These are phyloP conservation scores for Claviceps monticola DNA, from an alignment of 2,329 filamentous ascomycete species.

Conservation along the genomic window DNA sequence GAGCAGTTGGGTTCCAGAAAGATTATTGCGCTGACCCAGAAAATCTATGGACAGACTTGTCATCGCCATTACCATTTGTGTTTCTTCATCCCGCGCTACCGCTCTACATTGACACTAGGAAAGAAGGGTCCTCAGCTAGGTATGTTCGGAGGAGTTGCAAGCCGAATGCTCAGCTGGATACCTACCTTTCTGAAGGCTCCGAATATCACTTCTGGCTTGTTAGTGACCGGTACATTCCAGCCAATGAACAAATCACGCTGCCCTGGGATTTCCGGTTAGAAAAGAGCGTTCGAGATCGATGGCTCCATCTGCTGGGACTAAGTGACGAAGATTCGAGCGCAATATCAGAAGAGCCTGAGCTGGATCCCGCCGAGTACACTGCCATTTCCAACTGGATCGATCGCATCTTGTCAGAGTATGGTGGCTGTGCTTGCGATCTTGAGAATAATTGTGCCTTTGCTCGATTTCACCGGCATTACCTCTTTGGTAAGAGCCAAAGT, in stretches of 20 bases:
- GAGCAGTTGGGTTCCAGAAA: constrained; percentile 59
- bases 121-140: constrained; percentile 72
- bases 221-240: constrained; percentile 60
- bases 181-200: constrained; percentile 61
- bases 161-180: constrained; percentile 80
- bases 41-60: constrained; percentile 55
- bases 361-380: constrained; percentile 46
- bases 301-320: constrained; percentile 46
- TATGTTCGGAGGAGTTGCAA: constrained; percentile 87
- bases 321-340: constrained; percentile 41
- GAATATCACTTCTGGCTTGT: constrained; percentile 91
- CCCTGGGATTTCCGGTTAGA: constrained; percentile 55
- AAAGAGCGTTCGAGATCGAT: constrained; percentile 38
- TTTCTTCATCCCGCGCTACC: constrained; percentile 82
- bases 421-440: constrained; percentile 62
- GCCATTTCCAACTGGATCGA: constrained; percentile 51
- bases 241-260: constrained; percentile 48
- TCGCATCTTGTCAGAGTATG: constrained; percentile 60
- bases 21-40: constrained; percentile 53
- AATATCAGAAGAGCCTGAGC: constrained; percentile 35
- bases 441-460: constrained; percentile 49
- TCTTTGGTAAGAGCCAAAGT: constrained; percentile 28
- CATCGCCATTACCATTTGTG: constrained; percentile 56
- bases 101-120: constrained; percentile 82
- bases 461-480: constrained; percentile 46